A percentile compares a stretch with the other conserved stretches of the same genome.
Evolutionary conservation across 352 stramenopile genomes (phyloP).

Genomic region (Globisporangium echinulatum): DNA sequence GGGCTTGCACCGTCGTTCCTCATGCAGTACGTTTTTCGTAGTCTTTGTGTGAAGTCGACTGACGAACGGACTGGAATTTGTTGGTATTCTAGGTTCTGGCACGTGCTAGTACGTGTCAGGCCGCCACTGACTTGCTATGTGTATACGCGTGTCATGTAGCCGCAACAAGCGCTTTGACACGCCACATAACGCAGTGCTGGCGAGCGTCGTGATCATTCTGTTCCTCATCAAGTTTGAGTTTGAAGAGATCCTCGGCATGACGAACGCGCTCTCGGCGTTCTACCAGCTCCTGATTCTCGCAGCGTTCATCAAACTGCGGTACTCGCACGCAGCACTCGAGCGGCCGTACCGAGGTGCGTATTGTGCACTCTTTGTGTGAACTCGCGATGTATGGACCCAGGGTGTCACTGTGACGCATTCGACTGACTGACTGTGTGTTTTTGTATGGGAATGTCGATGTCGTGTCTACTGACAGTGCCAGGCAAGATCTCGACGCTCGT

Average conservation of each 20-base stretch:
- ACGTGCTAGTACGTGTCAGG: too few species aligned
- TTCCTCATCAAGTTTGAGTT: constrained; percentile 58
- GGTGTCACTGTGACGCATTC: too few species aligned
- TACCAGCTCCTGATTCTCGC: constrained; percentile 83
- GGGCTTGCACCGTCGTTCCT: constrained; percentile 84
- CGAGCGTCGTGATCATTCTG: constrained; percentile 41
- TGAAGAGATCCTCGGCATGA: constrained; percentile 73
- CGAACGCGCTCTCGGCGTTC: constrained; percentile 88
- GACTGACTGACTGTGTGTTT: too few species aligned
- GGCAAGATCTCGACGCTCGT: constrained; percentile 23
- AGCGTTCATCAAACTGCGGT: constrained; percentile 87
- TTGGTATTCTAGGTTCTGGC: neutral
- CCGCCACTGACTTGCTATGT: neutral
- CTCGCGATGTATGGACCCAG: too few species aligned
- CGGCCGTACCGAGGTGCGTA: constrained; percentile 30
- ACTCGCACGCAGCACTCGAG: constrained; percentile 31
- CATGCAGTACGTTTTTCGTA: constrained; percentile 48
- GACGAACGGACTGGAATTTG: too few species aligned
- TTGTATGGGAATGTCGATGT: too few species aligned
- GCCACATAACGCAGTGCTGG: constrained; percentile 37
- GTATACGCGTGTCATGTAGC: constrained; percentile 6
- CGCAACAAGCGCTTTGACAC: constrained; percentile 52
- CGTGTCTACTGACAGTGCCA: constrained; percentile 18
- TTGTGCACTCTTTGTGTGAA: too few species aligned
- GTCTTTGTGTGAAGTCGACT: too few species aligned